A percentile compares a stretch with the other conserved stretches of the same genome.
phyloP scores from a whole-genome alignment of 306 rosid species.

The Vachellia pachyceras region DNA sequence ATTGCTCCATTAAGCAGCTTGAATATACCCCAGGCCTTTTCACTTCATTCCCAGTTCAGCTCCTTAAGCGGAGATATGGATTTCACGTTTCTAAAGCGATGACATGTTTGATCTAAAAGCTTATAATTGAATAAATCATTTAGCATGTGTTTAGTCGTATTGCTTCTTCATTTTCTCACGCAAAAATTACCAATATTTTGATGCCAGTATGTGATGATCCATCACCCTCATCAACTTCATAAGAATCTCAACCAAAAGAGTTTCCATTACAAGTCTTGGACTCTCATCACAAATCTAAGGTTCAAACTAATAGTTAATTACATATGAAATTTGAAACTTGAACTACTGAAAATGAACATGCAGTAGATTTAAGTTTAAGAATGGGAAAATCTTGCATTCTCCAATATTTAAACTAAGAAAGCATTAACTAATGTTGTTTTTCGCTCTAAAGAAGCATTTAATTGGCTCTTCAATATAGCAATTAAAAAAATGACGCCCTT shows the following conservation, averaged over 20 bases:
- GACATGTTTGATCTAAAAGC: neutral
- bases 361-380: neutral
- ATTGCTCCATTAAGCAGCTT: neutral
- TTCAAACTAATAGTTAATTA: too few relatives aligned
- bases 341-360: neutral
- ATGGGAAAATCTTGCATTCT: neutral
- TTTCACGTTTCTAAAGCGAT: neutral
- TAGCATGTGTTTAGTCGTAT: neutral
- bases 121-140: neutral
- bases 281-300: too few relatives aligned
- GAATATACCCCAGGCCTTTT: neutral
- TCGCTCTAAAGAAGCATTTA: neutral
- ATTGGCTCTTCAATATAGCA: neutral
- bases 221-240: neutral
- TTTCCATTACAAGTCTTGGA: too few relatives aligned
- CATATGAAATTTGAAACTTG: too few relatives aligned
- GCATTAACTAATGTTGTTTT: neutral
- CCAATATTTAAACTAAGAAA: neutral
- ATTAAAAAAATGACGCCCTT: neutral
- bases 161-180: neutral
- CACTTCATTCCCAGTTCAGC: too few relatives aligned
- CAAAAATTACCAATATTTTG: neutral
- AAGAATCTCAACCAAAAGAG: too few relatives aligned
- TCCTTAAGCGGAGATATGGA: neutral
- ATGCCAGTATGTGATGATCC: neutral